These are phyloP conservation scores for Ceratobasidium sp. DNA, from an alignment of 1,284 basidiomycete genomes.

Conservation along the genomic window DNA sequence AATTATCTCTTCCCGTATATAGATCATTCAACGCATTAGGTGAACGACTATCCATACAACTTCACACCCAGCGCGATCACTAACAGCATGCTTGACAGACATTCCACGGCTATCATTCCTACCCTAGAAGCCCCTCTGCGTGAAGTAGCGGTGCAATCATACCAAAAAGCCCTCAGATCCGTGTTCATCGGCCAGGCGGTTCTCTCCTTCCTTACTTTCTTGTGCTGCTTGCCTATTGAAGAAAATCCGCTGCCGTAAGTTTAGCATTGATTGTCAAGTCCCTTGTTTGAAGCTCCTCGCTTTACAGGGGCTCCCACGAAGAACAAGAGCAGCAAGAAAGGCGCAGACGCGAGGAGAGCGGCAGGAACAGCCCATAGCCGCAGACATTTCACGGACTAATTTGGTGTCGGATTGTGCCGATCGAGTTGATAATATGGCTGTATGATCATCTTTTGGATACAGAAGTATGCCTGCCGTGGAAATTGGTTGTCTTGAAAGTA, in stretches of 20 bases:
- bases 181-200: constrained; percentile 86
- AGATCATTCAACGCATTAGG: constrained; percentile 49
- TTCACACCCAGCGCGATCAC: neutral
- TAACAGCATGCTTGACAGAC: constrained; percentile 51
- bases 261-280: constrained; percentile 2
- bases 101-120: constrained; percentile 83
- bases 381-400: neutral
- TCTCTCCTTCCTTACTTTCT: constrained; percentile 69
- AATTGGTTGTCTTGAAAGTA: neutral
- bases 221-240: constrained; percentile 76
- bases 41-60: neutral
- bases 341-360: constrained; percentile 33
- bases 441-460: constrained; percentile 13
- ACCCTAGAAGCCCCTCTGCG: constrained; percentile 69
- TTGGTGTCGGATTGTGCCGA: constrained; percentile 13
- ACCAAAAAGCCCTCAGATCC: constrained; percentile 81
- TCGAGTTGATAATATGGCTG: constrained; percentile 13
- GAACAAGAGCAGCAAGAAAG: constrained; percentile 59
- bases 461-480: neutral
- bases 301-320: constrained; percentile 66
- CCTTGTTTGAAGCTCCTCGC: constrained; percentile 3
- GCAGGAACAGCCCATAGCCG: constrained; percentile 4
- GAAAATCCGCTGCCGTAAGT: constrained; percentile 78
- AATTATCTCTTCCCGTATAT: neutral
- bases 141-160: constrained; percentile 81